phyloP scores from a whole-genome alignment of 2,329 filamentous ascomycete genomes.

The Polychaeton citri region DNA sequence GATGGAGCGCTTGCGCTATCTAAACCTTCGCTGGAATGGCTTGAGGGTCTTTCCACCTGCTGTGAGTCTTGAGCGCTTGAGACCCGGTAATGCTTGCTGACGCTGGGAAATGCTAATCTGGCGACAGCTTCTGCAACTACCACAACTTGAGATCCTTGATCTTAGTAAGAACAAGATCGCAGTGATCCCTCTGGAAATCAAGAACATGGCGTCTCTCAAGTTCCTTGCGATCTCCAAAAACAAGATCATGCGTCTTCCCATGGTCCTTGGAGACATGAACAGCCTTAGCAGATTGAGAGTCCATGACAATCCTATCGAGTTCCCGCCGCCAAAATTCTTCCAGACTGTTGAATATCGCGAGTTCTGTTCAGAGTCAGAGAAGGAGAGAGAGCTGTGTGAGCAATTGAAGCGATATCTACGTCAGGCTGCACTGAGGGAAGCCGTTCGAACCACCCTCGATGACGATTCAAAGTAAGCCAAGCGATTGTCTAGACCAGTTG shows the following conservation, averaged over 20 bases:
- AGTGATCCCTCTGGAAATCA: conserved; percentile 64
- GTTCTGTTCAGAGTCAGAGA: conserved; percentile 36
- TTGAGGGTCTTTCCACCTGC: conserved; percentile 54
- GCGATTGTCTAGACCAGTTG: no score
- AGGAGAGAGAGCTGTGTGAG: conserved; percentile 45
- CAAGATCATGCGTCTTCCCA: conserved; percentile 68
- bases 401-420: conserved; percentile 47
- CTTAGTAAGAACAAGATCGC: conserved; percentile 77
- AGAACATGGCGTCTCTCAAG: conserved; percentile 70
- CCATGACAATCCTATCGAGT: conserved; percentile 72
- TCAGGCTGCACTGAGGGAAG: conserved; percentile 23
- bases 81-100: neutral
- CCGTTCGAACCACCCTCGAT: conserved; percentile 12
- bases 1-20: conserved; percentile 64
- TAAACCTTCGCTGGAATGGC: conserved; percentile 67
- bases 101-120: neutral
- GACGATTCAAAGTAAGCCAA: conserved; percentile 15
- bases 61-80: no score
- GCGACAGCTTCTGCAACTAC: conserved; percentile 72
- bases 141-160: conserved; percentile 82
- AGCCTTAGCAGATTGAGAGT: conserved; percentile 82
- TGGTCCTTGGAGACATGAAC: conserved; percentile 77
- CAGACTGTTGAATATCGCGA: conserved; percentile 30
- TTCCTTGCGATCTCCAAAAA: conserved; percentile 82
- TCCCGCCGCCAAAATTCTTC: conserved; percentile 41